Conservation (phyloP, 139 green algal species). For the Chlamydomonas sp. region DNA sequence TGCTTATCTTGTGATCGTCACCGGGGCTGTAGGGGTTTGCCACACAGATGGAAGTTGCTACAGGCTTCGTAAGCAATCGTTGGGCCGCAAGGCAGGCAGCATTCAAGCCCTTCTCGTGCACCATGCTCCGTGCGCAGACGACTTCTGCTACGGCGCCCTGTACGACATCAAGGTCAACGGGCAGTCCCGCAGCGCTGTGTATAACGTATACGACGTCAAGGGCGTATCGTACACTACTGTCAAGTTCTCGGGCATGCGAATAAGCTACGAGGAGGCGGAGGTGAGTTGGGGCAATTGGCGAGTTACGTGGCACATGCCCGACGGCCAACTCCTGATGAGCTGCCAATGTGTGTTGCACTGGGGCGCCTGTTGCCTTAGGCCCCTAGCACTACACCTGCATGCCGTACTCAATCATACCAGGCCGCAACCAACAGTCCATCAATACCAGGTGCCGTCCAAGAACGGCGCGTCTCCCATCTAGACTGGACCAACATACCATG, state of each 20-base stretch:
- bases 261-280: neutral
- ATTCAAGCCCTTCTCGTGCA: neutral
- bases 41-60: neutral
- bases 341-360: neutral
- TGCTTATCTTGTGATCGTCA: no score
- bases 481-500: neutral
- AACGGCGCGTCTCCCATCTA: neutral
- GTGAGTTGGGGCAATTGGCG: neutral
- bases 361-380: no score
- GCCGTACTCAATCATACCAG: no score
- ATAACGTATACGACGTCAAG: conserved; percentile 19
- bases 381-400: no score
- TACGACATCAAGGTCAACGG: conserved; percentile 13
- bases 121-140: neutral
- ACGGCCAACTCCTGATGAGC: neutral
- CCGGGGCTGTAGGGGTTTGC: no score
- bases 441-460: no score
- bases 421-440: no score
- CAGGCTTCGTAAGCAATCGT: neutral
- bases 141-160: conserved; percentile 26
- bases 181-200: neutral
- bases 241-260: neutral
- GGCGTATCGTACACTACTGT: conserved; percentile 16
- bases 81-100: no score
- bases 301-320: neutral